phyloP scores from a whole-genome alignment of 192 early-diverging fungal genomes.

The Geosiphon pyriformis region DNA sequence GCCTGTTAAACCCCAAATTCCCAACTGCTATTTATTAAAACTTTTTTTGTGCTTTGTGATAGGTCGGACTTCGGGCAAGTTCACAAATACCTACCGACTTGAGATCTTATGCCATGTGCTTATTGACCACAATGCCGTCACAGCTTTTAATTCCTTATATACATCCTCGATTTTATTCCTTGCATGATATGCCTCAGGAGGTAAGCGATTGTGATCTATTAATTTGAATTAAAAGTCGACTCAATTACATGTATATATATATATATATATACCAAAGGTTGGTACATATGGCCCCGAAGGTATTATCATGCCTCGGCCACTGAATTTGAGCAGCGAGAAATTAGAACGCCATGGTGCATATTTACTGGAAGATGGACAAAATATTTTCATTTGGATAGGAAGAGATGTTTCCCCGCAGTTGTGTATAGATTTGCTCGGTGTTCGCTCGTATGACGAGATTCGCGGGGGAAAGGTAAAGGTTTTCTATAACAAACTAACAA shows the following conservation, averaged over 20 bases:
- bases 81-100: slow-evolving; percentile 72
- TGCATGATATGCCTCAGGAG: slow-evolving; percentile 71
- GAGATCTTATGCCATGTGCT: slow-evolving; percentile 73
- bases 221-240: slow-evolving; percentile 16
- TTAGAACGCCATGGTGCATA: slow-evolving; percentile 83
- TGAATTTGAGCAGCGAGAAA: slow-evolving; percentile 81
- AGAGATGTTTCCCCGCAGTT: slow-evolving; percentile 72
- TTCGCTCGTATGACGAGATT: slow-evolving; percentile 70
- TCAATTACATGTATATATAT: slow-evolving; percentile 3
- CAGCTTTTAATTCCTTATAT: slow-evolving; percentile 69
- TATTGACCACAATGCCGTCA: slow-evolving; percentile 74
- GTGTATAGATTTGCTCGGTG: slow-evolving; percentile 69
- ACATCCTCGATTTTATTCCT: slow-evolving; percentile 74
- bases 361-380: slow-evolving; percentile 76
- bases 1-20: neutral
- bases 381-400: slow-evolving; percentile 88
- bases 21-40: too few relatives aligned
- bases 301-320: slow-evolving; percentile 65
- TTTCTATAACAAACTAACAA: neutral
- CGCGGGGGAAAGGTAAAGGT: slow-evolving; percentile 67
- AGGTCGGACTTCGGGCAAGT: slow-evolving; percentile 55
- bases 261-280: slow-evolving; percentile 30
- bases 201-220: slow-evolving; percentile 33
- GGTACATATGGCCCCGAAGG: slow-evolving; percentile 53
- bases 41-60: slow-evolving; percentile 11